Percentiles rank a stretch among this genome's conserved stretches.
Conservation (phyloP, 2,329 filamentous ascomycete species). For the Teratosphaeria nubilosa region DNA sequence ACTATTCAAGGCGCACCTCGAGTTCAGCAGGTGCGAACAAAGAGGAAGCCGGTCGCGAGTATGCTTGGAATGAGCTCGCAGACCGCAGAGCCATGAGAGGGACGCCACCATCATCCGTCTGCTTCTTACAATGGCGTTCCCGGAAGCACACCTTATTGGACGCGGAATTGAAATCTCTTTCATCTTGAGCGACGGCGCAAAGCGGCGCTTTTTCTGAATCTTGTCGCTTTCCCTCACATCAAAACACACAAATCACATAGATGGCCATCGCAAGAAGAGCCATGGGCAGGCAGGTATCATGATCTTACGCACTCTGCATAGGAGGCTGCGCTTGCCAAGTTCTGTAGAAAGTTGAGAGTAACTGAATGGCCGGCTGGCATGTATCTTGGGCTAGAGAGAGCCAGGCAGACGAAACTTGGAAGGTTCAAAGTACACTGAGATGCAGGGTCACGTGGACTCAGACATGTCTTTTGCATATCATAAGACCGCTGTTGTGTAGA, state of each 20-base stretch:
- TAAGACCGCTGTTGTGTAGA: not conserved
- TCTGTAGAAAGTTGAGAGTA: not conserved
- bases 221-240: not conserved
- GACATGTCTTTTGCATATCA: not conserved
- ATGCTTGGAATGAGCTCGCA: constrained; percentile 24
- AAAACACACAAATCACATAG: not conserved
- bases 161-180: not conserved
- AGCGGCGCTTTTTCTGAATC: not conserved
- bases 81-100: constrained; percentile 12
- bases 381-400: not conserved
- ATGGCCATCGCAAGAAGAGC: not conserved
- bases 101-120: not conserved
- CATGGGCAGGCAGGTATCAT: not conserved
- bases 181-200: not conserved
- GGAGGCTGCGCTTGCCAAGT: not conserved
- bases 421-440: not conserved
- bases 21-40: constrained; percentile 40
- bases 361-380: not conserved
- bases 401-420: not conserved
- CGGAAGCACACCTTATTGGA: not conserved
- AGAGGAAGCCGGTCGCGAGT: constrained; percentile 39
- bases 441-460: not conserved
- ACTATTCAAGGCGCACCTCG: constrained; percentile 79
- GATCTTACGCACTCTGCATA: not conserved
- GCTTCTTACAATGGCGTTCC: too few species aligned